Base-by-base conservation (phyloP, 176 grass and related monocot species). In the Pharus latifolius region DNA sequence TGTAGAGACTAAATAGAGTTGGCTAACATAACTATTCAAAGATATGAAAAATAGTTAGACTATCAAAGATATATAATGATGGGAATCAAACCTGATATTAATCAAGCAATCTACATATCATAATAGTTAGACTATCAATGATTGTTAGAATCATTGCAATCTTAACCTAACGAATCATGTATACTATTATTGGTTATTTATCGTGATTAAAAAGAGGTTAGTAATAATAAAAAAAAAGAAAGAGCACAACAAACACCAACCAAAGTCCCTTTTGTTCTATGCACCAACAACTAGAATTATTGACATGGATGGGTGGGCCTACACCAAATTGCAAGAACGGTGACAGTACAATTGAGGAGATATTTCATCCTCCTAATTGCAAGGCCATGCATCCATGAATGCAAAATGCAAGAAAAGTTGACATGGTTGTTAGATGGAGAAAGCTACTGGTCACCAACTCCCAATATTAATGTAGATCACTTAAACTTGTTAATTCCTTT, bases 371-470 rank as follows among this genome's bases (percentile, higher is more conserved):
- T 35, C 22, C 49, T 64, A 55, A 33, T 25, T 15, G 19, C 10
- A 33, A 15, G 10, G 58, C 15, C 19, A 54, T 49, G 61, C 25
- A 30, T 68, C 12, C 27, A 22, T 49, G 29, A 19, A 58, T 66
- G 24, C 67, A 63, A 31, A 41, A 15, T 28, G 62, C 33, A 69
- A 6, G 45, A 43, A 43, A 27, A 7, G 13, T 57, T 14, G 57
- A 17, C 67, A 10, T 20, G 69, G 60, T 73, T 25, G 78, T 73
- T 81, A 59, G 78, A 13, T 20, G 40, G 29, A 57, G 60, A 81
- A 34, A 56, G 78, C 37, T 48, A 73, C 31, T 23, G 60, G 26
- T 13, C 60, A 66, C 69, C 69, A 37, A 29, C 50, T 57, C 17
- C 60, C 20, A 57, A 58, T 28, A 49, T 42, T 13, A 32, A 16